Evolutionary conservation across 345 rosid genomes (phyloP).

Genomic region (Rhodomyrtus tomentosa): DNA sequence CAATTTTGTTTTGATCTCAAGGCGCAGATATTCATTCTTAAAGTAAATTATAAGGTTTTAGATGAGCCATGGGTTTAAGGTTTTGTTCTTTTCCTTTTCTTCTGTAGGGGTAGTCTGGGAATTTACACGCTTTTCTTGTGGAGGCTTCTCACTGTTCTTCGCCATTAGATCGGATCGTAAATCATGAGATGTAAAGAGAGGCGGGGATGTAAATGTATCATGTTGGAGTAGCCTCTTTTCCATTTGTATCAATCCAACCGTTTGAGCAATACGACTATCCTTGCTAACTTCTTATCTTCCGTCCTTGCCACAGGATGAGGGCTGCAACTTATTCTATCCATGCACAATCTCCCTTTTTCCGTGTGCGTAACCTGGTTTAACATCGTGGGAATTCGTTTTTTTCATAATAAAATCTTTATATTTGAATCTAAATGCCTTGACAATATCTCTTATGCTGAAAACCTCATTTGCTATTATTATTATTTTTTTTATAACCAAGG

Average conservation of each 20-base stretch:
- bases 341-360: no score
- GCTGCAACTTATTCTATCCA: no score
- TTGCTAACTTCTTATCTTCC: no score
- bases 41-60: not conserved
- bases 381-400: no score
- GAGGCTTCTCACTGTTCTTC: not conserved
- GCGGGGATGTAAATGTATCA: not conserved
- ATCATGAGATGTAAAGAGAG: not conserved
- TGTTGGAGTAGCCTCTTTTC: not conserved
- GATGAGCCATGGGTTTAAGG: fast-evolving
- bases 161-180: not conserved
- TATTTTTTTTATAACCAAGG: no score
- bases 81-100: not conserved
- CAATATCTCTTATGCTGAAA: no score
- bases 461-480: no score
- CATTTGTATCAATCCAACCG: not conserved
- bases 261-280: no score
- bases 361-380: no score
- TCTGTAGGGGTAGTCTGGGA: not conserved
- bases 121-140: not conserved
- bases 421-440: no score
- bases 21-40: not conserved
- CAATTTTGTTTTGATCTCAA: not conserved
- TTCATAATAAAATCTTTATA: no score
- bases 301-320: no score